Conservation (phyloP, 2,329 filamentous ascomycete genomes). For the Diaporthe ilicicola region DNA sequence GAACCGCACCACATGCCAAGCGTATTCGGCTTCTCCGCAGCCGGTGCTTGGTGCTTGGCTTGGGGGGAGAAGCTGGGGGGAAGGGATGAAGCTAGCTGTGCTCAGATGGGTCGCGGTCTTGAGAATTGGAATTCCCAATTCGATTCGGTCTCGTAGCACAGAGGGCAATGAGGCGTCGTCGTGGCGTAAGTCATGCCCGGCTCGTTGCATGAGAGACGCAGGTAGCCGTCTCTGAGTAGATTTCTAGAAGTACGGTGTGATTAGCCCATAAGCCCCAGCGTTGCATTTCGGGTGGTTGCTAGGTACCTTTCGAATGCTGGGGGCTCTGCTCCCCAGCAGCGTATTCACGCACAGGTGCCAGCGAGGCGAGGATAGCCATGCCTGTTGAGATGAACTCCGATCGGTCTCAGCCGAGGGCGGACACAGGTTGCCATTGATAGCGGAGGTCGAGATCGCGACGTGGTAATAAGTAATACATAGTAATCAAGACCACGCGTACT, state of each 20-base stretch:
- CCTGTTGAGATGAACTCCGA: background rate
- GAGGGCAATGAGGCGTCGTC: background rate
- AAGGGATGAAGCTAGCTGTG: background rate
- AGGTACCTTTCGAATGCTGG: background rate
- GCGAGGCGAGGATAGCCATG: slow-evolving; percentile 11
- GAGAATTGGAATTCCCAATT: background rate
- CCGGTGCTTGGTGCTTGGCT: background rate
- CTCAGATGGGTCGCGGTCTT: background rate
- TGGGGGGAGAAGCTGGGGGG: background rate
- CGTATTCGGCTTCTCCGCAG: background rate
- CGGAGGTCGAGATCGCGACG: background rate
- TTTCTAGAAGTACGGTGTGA: background rate
- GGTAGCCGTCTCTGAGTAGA: background rate
- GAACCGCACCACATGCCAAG: background rate
- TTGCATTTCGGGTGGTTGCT: background rate
- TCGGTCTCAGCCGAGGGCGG: slow-evolving; percentile 10
- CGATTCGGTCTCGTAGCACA: background rate
- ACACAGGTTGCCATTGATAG: background rate
- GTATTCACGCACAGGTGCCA: background rate
- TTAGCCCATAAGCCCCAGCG: background rate
- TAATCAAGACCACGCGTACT: background rate
- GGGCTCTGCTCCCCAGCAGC: background rate
- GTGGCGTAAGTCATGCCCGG: background rate
- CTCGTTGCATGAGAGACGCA: background rate
- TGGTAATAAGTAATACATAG: background rate